Base-by-base conservation (phyloP, 2,329 filamentous ascomycete genomes). In the Pseudogymnoascus sp. region DNA sequence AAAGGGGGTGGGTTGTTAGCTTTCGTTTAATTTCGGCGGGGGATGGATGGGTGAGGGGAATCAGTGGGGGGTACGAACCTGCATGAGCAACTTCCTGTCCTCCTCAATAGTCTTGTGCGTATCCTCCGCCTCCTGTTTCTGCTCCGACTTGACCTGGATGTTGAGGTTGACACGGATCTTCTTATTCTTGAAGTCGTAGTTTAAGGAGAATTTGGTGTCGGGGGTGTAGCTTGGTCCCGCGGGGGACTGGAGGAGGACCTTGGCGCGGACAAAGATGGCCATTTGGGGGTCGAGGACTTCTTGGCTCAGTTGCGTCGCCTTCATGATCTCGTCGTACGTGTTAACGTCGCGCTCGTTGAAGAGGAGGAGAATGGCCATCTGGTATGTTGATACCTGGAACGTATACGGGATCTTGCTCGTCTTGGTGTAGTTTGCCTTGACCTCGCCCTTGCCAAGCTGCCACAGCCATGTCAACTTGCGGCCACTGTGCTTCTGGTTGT, bases 71-170 rank as follows among this genome's bases (percentile, higher is more conserved):
- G 68, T 7, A 82, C 88, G 76, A 84, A 96, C 93, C 88, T 99
- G 95, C 74, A 97, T 89, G 64, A 99, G 84, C 66, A 99, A 82
- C 78, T 97, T 97, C 66, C 95, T 86, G 75, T 99, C 95, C 77
- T 99, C 95, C 79, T 99, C 95, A 70, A 99, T 97, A 2, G 92
- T 97, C 85, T 99, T 99, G 81, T 97, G 96, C 5, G 95, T 99
- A 74, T 99, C 95, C 66, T 91, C 93, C 68, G 92, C 89, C 76
- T 99, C 95, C 67, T 95, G 90, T 82, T 97, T 97, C 73, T 93
- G 89, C 78, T 99, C 96, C 36, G 92, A 90, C 79, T 96, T 93
- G 78, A 96, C 93, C 64, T 88, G 89, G 62, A 97, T 88, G 76
- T 99, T 99, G 62, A 99, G 81, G 73, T 99, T 99, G 71, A 97